Evolutionary conservation across 1,284 basidiomycete genomes (phyloP).

Genomic region (Cutaneotrichosporon spelunceum): DNA sequence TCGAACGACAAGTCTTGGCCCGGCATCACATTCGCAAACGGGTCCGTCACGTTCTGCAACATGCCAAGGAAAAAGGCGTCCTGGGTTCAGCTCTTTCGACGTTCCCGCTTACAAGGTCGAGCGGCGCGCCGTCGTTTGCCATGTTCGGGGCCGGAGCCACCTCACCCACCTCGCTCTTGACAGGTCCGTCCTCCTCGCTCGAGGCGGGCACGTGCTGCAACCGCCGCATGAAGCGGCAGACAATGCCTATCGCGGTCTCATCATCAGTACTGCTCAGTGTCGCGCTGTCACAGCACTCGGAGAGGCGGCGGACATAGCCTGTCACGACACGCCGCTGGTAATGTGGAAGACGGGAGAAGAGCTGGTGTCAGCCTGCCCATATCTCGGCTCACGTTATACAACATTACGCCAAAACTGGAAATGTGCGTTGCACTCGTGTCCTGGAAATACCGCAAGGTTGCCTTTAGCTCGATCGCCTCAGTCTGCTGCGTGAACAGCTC

Average conservation of each 20-base stretch:
- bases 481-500: constrained; percentile 21
- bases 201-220: constrained; percentile 7
- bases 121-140: neutral
- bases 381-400: constrained; percentile 20
- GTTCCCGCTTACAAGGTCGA: constrained; percentile 9
- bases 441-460: constrained; percentile 23
- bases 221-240: constrained; percentile 22
- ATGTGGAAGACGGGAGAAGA: constrained; percentile 14
- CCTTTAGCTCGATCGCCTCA: constrained; percentile 14
- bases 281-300: constrained; percentile 15
- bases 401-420: constrained; percentile 21
- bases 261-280: constrained; percentile 13
- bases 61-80: constrained; percentile 19
- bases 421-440: constrained; percentile 26
- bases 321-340: constrained; percentile 11
- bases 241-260: constrained; percentile 20
- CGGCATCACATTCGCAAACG: neutral
- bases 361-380: neutral
- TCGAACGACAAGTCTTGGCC: constrained; percentile 16
- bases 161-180: neutral
- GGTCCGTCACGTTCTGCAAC: constrained; percentile 10
- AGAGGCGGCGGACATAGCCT: constrained; percentile 15
- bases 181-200: neutral
- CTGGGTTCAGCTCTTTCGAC: neutral
- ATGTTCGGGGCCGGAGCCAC: neutral